These are phyloP conservation scores for Candolleomyces efflorescens DNA, from an alignment of 768 basidiomycete species.

Conservation along the genomic window DNA sequence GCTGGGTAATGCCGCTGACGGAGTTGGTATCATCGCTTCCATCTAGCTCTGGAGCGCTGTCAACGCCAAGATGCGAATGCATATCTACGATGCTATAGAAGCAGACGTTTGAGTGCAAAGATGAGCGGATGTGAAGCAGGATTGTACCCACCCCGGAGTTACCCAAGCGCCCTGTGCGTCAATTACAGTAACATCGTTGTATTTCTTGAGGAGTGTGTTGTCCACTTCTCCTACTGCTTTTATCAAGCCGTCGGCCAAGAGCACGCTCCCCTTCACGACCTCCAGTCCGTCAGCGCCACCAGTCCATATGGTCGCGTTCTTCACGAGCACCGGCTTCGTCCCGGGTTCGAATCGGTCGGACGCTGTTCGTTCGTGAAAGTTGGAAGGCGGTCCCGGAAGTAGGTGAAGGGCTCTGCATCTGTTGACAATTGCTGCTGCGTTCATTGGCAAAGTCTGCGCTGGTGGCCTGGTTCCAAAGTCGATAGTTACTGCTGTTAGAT, in stretches of 20 bases:
- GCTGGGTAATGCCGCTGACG: slow-evolving; percentile 34
- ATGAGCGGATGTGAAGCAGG: background rate
- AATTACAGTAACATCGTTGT: slow-evolving; percentile 32
- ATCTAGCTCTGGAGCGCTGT: slow-evolving; percentile 21
- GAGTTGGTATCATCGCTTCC: slow-evolving; percentile 54
- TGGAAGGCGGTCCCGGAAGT: slow-evolving; percentile 40
- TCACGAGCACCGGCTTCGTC: slow-evolving; percentile 60
- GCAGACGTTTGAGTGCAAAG: background rate
- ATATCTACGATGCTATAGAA: slow-evolving; percentile 33
- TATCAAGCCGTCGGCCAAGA: slow-evolving; percentile 57
- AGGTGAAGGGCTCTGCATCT: slow-evolving; percentile 46
- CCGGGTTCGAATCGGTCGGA: slow-evolving; percentile 64
- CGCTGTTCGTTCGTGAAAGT: slow-evolving; percentile 33
- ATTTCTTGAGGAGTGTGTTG: slow-evolving; percentile 14
- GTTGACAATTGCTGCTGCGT: slow-evolving; percentile 40
- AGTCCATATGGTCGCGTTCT: slow-evolving; percentile 69
- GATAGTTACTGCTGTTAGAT: slow-evolving; percentile 17
- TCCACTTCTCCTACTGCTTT: slow-evolving; percentile 44
- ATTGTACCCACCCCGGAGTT: slow-evolving; percentile 51
- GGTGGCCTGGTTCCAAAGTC: slow-evolving; percentile 13
- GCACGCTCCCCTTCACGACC: slow-evolving; percentile 52
- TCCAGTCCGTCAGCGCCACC: slow-evolving; percentile 51
- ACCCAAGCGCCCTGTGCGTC: slow-evolving; percentile 68
- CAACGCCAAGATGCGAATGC: slow-evolving; percentile 52
- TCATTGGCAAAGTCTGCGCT: slow-evolving; percentile 26